Percentiles rank a stretch among this genome's conserved stretches.
phyloP scores from a whole-genome alignment of 768 basidiomycete species.

The Zangia roseola region DNA sequence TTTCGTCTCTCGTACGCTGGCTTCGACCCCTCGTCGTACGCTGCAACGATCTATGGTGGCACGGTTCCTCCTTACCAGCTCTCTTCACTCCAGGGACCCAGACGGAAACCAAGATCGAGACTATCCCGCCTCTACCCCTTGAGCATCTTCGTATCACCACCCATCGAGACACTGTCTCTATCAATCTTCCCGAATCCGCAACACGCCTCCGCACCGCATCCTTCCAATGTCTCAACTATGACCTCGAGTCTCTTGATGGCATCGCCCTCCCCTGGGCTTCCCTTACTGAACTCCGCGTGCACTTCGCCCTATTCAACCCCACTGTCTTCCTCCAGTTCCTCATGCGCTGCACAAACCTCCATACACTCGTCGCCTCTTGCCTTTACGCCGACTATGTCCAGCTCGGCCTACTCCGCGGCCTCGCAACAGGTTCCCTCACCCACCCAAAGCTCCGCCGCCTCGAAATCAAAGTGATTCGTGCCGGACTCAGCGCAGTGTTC shows the following conservation, averaged over 20 bases:
- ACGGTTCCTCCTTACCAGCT: conserved; percentile 25
- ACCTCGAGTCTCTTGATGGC: conserved; percentile 23
- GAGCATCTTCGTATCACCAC: conserved; percentile 23
- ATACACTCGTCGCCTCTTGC: conserved; percentile 22
- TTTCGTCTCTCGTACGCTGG: conserved; percentile 17
- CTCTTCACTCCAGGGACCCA: conserved; percentile 12
- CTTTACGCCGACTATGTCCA: conserved; percentile 22
- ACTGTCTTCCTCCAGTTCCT: conserved; percentile 24
- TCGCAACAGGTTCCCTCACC: conserved; percentile 13
- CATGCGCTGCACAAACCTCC: conserved; percentile 20
- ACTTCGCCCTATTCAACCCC: conserved; percentile 27
- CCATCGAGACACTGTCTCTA: conserved; percentile 9
- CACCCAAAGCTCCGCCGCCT: conserved; percentile 21
- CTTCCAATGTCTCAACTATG: conserved; percentile 20
- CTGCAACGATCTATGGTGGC: conserved; percentile 32
- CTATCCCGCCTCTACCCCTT: conserved; percentile 4
- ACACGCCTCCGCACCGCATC: conserved; percentile 17
- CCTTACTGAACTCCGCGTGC: conserved; percentile 25
- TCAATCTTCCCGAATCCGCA: conserved; percentile 17
- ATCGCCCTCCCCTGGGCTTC: conserved; percentile 28
- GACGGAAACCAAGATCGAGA: not conserved
- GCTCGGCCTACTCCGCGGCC: conserved; percentile 4
- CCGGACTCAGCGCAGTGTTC: conserved; percentile 23
- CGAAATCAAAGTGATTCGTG: conserved; percentile 31
- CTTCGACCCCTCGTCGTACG: conserved; percentile 21